Evolutionary conservation across 2,329 filamentous ascomycete genomes (phyloP).

Genomic region (Diaporthe citrichinensis): DNA sequence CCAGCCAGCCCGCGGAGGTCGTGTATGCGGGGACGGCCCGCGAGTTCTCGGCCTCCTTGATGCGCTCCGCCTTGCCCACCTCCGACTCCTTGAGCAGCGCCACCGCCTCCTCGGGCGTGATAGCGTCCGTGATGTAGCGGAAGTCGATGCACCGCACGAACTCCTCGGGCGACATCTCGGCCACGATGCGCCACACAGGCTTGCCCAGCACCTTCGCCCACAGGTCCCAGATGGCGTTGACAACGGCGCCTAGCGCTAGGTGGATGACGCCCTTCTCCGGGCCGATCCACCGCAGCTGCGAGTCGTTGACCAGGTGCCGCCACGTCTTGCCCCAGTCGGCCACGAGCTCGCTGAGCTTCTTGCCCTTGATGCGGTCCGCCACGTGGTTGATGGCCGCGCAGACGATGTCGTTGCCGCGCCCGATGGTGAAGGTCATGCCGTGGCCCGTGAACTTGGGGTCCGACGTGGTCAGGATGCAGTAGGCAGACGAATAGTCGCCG

Average conservation of each 20-base stretch:
- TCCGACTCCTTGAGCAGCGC: conserved; percentile 77
- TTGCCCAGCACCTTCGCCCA: conserved; percentile 90
- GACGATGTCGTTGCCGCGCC: conserved; percentile 92
- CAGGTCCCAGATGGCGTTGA: conserved; percentile 95
- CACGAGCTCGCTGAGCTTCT: conserved; percentile 82
- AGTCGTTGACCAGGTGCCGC: conserved; percentile 92
- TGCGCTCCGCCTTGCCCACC: conserved; percentile 76
- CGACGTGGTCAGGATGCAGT: conserved; percentile 86
- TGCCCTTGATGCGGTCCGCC: conserved; percentile 80
- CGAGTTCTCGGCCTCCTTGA: conserved; percentile 80
- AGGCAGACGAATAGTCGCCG: conserved; percentile 93
- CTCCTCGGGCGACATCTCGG: conserved; percentile 91
- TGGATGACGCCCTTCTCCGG: conserved; percentile 96
- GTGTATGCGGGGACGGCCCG: conserved; percentile 91
- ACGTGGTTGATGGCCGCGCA: conserved; percentile 87
- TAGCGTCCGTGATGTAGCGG: conserved; percentile 93
- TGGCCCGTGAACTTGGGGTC: conserved; percentile 80
- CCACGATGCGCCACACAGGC: conserved; percentile 91
- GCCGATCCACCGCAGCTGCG: conserved; percentile 92
- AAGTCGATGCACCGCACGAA: conserved; percentile 93
- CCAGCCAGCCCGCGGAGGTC: conserved; percentile 92
- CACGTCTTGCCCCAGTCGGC: conserved; percentile 89
- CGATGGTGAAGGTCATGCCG: conserved; percentile 90
- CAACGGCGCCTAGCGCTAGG: conserved; percentile 88
- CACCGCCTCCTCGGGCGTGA: conserved; percentile 87